These are phyloP conservation scores for Pseudocercospora cruenta DNA, from an alignment of 2,329 filamentous ascomycete species.

Conservation along the genomic window DNA sequence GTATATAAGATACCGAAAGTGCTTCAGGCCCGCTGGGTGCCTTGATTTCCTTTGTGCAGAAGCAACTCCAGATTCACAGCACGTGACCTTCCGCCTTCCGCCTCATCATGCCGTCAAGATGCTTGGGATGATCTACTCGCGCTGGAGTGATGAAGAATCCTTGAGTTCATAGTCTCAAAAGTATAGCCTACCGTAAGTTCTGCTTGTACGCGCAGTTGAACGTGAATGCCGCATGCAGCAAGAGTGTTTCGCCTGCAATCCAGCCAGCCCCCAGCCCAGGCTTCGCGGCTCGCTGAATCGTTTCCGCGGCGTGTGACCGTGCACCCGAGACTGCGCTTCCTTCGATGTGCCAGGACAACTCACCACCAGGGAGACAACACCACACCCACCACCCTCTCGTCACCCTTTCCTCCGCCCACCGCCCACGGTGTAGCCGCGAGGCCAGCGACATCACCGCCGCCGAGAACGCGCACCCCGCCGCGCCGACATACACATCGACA, in stretches of 20 bases:
- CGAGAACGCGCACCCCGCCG: conserved; percentile 13
- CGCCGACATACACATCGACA: conserved; percentile 11
- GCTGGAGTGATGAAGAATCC: too few relatives aligned
- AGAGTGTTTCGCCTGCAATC: neutral
- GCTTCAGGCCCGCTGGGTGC: conserved; percentile 15
- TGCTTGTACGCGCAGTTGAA: neutral
- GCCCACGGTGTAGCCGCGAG: conserved; percentile 20
- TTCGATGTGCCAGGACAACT: neutral
- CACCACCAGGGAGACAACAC: neutral
- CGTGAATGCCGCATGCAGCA: neutral
- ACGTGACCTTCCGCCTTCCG: neutral
- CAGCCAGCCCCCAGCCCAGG: neutral
- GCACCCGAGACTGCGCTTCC: neutral
- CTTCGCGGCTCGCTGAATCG: neutral
- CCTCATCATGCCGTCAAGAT: neutral
- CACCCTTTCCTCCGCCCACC: conserved; percentile 16
- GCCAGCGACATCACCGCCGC: conserved; percentile 10
- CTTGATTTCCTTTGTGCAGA: conserved; percentile 12
- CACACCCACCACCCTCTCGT: conserved; percentile 8
- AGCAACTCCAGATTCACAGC: neutral
- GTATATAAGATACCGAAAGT: conserved; percentile 29
- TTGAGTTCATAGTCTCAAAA: too few relatives aligned
- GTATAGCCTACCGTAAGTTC: neutral
- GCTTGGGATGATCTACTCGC: neutral
- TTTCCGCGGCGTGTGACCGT: neutral